These are phyloP conservation scores for Leptodontidium sp. DNA, from an alignment of 2,329 filamentous ascomycete species.

Conservation along the genomic window DNA sequence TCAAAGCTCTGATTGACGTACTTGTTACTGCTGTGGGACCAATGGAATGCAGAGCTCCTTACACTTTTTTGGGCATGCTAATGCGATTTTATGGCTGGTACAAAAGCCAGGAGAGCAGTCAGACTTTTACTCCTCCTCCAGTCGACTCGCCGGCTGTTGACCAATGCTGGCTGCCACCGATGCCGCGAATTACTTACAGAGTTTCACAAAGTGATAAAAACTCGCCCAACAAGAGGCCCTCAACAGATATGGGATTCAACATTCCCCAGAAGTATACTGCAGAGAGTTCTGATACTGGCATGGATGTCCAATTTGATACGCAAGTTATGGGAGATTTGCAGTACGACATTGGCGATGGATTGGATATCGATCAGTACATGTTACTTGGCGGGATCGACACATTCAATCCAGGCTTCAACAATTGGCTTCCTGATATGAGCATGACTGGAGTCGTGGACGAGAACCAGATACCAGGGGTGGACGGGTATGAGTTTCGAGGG, in stretches of 20 bases:
- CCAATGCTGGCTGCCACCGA: conserved; percentile 43
- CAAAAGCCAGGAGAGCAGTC: conserved; percentile 59
- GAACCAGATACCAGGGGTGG: neutral
- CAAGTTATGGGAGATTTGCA: neutral
- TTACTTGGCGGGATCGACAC: neutral
- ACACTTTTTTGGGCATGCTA: conserved; percentile 74
- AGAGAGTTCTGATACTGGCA: neutral
- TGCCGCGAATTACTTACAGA: conserved; percentile 44
- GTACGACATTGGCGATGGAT: neutral
- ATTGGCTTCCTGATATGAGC: conserved; percentile 13
- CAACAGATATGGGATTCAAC: neutral
- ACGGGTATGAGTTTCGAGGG: neutral
- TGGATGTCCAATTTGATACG: neutral
- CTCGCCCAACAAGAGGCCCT: neutral
- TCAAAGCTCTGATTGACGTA: conserved; percentile 72
- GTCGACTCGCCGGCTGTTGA: conserved; percentile 23
- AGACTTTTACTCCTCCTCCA: conserved; percentile 24
- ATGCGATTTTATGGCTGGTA: conserved; percentile 71
- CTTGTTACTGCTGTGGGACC: conserved; percentile 68
- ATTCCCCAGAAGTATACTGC: neutral
- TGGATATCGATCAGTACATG: conserved; percentile 12
- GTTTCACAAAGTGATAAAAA: neutral
- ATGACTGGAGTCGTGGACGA: neutral
- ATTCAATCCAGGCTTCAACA: conserved; percentile 2
- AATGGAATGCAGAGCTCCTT: conserved; percentile 68